Conservation (phyloP, 495 filamentous ascomycete genomes). For the Penicillium paxilli region DNA sequence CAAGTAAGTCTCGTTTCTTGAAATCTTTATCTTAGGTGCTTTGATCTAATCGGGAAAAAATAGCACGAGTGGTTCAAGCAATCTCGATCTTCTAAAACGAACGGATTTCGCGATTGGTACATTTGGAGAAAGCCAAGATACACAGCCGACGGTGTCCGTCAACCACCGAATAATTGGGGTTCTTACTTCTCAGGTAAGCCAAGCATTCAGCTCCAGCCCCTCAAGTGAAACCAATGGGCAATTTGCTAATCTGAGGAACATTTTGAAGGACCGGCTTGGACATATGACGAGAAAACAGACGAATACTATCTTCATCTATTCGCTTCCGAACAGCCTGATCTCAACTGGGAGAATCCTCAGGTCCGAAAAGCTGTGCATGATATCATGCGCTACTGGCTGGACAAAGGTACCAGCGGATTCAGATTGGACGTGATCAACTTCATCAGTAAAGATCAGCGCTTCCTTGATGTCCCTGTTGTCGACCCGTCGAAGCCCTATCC, state of each 20-base stretch:
- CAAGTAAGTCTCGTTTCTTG: slow-evolving; percentile 25
- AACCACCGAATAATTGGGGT: slow-evolving; percentile 74
- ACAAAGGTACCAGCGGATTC: slow-evolving; percentile 67
- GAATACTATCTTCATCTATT: slow-evolving; percentile 75
- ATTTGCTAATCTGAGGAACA: no score
- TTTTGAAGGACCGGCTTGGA: slow-evolving; percentile 56
- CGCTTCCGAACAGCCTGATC: slow-evolving; percentile 63
- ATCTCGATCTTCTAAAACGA: slow-evolving; percentile 57
- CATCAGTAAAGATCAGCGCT: slow-evolving; percentile 61
- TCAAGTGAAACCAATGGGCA: no score
- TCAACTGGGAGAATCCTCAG: slow-evolving; percentile 70
- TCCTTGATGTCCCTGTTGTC: slow-evolving; percentile 61
- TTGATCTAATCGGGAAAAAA: neutral
- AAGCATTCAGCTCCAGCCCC: neutral
- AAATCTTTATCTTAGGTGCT: neutral
- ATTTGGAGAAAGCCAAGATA: slow-evolving; percentile 66
- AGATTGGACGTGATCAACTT: slow-evolving; percentile 68
- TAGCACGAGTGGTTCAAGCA: slow-evolving; percentile 71
- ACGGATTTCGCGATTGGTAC: slow-evolving; percentile 68
- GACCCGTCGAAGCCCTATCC: slow-evolving; percentile 51
- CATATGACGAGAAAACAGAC: slow-evolving; percentile 60
- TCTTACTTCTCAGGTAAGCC: slow-evolving; percentile 56
- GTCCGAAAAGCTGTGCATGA: slow-evolving; percentile 64
- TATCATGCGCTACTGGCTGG: slow-evolving; percentile 71
- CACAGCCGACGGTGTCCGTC: slow-evolving; percentile 55